phyloP scores from a whole-genome alignment of 345 rosid species.

The Acer campestre region DNA sequence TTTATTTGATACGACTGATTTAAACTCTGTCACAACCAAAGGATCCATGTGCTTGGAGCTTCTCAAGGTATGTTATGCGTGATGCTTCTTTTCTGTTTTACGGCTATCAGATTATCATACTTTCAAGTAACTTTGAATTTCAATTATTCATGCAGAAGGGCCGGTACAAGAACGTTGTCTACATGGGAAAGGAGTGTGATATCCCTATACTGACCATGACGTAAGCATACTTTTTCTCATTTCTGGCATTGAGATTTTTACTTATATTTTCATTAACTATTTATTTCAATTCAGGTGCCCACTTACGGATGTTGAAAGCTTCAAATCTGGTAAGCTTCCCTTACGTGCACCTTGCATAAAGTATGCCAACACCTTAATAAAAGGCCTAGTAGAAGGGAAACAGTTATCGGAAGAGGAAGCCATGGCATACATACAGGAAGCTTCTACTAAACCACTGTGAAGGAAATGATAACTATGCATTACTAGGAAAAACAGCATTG shows the following conservation, averaged over 20 bases:
- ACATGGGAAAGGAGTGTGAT: slow-evolving; percentile 62
- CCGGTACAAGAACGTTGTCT: slow-evolving; percentile 73
- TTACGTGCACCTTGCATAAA: slow-evolving; percentile 48
- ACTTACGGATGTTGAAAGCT: slow-evolving; percentile 33
- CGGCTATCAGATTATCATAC: neutral
- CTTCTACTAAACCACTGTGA: slow-evolving; percentile 54
- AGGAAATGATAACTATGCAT: neutral
- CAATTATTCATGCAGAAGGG: slow-evolving; percentile 49
- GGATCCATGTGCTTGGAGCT: slow-evolving; percentile 53
- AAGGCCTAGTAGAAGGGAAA: slow-evolving; percentile 77
- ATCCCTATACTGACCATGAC: slow-evolving; percentile 84
- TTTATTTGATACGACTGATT: slow-evolving; percentile 51
- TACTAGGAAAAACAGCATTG: neutral
- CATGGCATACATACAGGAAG: slow-evolving; percentile 58
- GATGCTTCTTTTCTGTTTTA: neutral
- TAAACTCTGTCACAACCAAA: slow-evolving; percentile 38
- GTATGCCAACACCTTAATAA: slow-evolving; percentile 53
- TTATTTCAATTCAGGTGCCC: slow-evolving; percentile 54
- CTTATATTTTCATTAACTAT: neutral
- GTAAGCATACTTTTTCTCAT: slow-evolving; percentile 33
- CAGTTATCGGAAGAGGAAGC: slow-evolving; percentile 66
- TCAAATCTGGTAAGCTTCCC: slow-evolving; percentile 54
- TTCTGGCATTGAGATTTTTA: neutral
- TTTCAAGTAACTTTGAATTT: neutral
- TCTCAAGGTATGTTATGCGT: slow-evolving; percentile 45